These are phyloP conservation scores for Nakazawaea anatomiae DNA, from an alignment of 805 yeast species.

Conservation along the genomic window DNA sequence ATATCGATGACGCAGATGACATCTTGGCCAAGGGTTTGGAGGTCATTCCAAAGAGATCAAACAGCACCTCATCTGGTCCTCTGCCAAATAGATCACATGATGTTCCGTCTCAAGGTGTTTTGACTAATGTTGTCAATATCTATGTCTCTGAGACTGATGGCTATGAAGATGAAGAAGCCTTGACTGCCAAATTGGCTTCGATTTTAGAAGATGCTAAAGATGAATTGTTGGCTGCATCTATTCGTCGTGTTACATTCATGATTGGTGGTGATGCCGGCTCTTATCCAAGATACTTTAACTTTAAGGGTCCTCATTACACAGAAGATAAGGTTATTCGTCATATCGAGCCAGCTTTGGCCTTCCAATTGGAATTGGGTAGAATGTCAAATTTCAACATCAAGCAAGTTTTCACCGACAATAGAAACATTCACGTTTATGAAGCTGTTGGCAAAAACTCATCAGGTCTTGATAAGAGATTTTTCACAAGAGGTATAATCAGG, in stretches of 20 bases:
- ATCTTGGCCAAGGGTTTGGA: conserved; percentile 71
- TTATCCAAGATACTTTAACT: conserved; percentile 94
- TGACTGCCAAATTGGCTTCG: conserved; percentile 56
- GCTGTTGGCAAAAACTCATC: conserved; percentile 92
- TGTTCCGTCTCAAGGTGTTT: conserved; percentile 22
- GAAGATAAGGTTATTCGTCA: conserved; percentile 96
- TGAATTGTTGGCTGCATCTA: conserved; percentile 61
- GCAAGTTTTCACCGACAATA: conserved; percentile 92
- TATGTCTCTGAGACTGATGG: conserved; percentile 73
- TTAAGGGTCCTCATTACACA: conserved; percentile 76
- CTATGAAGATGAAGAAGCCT: conserved; percentile 61
- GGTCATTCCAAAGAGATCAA: conserved; percentile 45
- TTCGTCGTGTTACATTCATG: conserved; percentile 92
- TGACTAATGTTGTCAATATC: conserved; percentile 79
- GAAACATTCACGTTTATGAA: conserved; percentile 96
- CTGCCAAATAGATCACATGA: conserved; percentile 38
- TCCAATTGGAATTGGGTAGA: conserved; percentile 92
- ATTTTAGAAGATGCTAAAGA: conserved; percentile 63
- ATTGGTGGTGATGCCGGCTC: conserved; percentile 78
- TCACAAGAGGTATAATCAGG: conserved; percentile 94
- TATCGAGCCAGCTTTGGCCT: conserved; percentile 96
- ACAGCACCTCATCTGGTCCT: conserved; percentile 33
- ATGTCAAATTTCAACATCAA: conserved; percentile 91
- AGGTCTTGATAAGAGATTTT: conserved; percentile 84
- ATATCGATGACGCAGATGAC: conserved; percentile 88